Conservation (phyloP, 2,329 filamentous ascomycete species). For the Zymoseptoria brevis region DNA sequence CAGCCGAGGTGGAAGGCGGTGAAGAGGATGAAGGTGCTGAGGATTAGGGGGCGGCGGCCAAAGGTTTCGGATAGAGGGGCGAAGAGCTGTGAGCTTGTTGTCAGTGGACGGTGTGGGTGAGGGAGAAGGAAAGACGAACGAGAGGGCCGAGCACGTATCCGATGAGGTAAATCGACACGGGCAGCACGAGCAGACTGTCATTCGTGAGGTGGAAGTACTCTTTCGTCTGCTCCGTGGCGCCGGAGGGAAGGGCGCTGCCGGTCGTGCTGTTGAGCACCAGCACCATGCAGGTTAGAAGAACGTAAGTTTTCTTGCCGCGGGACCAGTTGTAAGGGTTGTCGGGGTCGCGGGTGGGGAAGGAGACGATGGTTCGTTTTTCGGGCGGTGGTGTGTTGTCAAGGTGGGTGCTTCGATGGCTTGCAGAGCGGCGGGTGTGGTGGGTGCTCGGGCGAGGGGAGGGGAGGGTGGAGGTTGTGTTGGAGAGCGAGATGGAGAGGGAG, state of each 20-base stretch:
- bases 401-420: too few relatives aligned
- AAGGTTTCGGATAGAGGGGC: slow-evolving; percentile 39
- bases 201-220: slow-evolving; percentile 49
- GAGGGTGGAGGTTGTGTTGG: too few relatives aligned
- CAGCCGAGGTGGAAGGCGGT: slow-evolving; percentile 40
- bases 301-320: slow-evolving; percentile 41
- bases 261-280: slow-evolving; percentile 62
- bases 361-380: slow-evolving; percentile 26
- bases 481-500: too few relatives aligned
- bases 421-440: too few relatives aligned
- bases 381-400: background rate
- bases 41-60: slow-evolving; percentile 41
- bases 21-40: slow-evolving; percentile 43
- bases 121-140: too few relatives aligned
- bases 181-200: slow-evolving; percentile 37
- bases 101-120: too few relatives aligned
- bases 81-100: slow-evolving; percentile 23
- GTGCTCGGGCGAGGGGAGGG: too few relatives aligned
- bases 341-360: slow-evolving; percentile 34
- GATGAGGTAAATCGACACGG: slow-evolving; percentile 44
- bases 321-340: slow-evolving; percentile 38
- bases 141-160: slow-evolving; percentile 36
- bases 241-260: slow-evolving; percentile 56
- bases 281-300: slow-evolving; percentile 49
- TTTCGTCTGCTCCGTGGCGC: slow-evolving; percentile 52